A percentile compares a stretch with the other conserved stretches of the same genome.
These are phyloP conservation scores for Lipomyces lipofer DNA, from an alignment of 805 yeast species.

Conservation along the genomic window DNA sequence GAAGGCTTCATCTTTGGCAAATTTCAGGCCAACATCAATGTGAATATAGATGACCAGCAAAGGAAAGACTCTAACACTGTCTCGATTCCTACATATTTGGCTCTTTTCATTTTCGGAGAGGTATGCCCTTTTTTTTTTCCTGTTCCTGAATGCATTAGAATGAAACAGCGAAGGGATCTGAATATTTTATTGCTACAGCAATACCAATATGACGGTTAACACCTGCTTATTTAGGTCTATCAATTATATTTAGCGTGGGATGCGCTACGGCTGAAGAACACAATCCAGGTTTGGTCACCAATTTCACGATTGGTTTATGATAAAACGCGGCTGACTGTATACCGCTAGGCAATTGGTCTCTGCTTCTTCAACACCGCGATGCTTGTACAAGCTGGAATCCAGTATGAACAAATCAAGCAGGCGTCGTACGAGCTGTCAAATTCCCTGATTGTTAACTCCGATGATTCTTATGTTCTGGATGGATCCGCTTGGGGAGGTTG, in stretches of 20 bases:
- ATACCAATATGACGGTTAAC: not conserved
- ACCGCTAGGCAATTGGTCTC: conserved; percentile 37
- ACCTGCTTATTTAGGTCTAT: conserved; percentile 36
- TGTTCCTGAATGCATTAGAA: not conserved
- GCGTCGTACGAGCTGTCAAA: conserved; percentile 34
- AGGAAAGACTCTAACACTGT: conserved; percentile 33
- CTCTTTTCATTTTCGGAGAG: conserved; percentile 51
- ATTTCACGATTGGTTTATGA: not conserved
- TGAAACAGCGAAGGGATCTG: not conserved
- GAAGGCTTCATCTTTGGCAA: conserved; percentile 38
- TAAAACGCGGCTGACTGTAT: not conserved
- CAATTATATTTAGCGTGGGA: conserved; percentile 45
- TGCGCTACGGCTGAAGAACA: conserved; percentile 46
- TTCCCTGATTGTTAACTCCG: conserved; percentile 16
- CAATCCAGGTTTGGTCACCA: conserved; percentile 39
- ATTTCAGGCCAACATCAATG: conserved; percentile 33
- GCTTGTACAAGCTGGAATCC: conserved; percentile 51
- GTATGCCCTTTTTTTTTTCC: conserved; percentile 16
- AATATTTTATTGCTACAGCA: no score
- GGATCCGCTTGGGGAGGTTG: conserved; percentile 24
- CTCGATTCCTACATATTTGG: conserved; percentile 45
- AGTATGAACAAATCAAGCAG: conserved; percentile 44
- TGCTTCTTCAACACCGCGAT: conserved; percentile 46
- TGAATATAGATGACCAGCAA: conserved; percentile 10
- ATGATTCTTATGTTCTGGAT: conserved; percentile 14